Base-by-base conservation (phyloP, 2,329 filamentous ascomycete species). In the Chrysoporthe puriensis region DNA sequence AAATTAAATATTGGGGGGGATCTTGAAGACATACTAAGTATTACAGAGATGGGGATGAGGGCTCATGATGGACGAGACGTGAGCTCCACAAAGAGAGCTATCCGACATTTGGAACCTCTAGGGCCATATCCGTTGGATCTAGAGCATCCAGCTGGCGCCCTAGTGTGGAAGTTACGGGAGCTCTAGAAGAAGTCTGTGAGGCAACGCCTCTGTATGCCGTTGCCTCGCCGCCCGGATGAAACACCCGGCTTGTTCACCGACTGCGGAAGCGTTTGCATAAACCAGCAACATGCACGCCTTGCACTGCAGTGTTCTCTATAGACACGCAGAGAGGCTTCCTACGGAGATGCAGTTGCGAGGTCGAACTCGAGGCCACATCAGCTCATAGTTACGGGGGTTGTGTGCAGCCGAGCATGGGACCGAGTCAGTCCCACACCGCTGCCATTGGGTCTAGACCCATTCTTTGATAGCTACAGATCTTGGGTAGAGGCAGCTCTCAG, bases 41-140 rank as follows among this genome's bases (percentile, higher is more conserved):
- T n/a, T 21, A 52, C 21, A 52, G n/a, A 52, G n/a, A 54, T 13
- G 50, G 50, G 21, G n/a, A 54, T 54, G 50, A 54, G 50, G 50
- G 50, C 50, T 54, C 50, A 21, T 54, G 50, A 54, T 54, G 26
- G 21, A 54, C 26, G 16, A 54, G 9, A 26, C 32, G 50, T 54
- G 5, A 32, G 14, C 50, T 54, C 50, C 50, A 54, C 50, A 21
- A 32, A 21, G 26, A 21, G 21, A 32, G 50, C 50, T 54, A 54
- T 21, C 50, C 50, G 21, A 54, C 50, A 13, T 6, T 32, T 54
- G 48, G 21, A 21, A 13, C n/a, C n/a, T 26, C 48, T 11, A 14
- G 21, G 13, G 26, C 9, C 4, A 54, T 21, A 18, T 3, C 26
- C 2, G 9, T 32, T 54, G 26, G 50, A 54, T 34, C 50, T 16